A percentile compares a stretch with the other conserved stretches of the same genome.
Evolutionary conservation across 2,329 filamentous ascomycete genomes (phyloP).

Genomic region (Chrysoporthe deuterocubensis): DNA sequence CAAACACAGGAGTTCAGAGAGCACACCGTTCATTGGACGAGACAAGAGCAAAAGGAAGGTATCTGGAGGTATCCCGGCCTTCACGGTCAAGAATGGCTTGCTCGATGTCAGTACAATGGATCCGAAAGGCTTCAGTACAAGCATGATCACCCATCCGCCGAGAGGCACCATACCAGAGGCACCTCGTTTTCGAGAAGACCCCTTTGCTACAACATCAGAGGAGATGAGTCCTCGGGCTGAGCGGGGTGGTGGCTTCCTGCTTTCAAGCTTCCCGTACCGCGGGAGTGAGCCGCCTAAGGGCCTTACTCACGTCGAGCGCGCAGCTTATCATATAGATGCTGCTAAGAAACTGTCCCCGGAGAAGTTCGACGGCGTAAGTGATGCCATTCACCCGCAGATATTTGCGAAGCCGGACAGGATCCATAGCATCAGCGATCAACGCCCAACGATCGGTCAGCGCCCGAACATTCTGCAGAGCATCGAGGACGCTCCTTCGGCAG

Average conservation of each 20-base stretch:
- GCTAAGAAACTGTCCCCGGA: slow-evolving; percentile 31
- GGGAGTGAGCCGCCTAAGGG: slow-evolving; percentile 38
- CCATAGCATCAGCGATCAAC: slow-evolving; percentile 35
- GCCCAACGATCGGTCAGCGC: slow-evolving; percentile 32
- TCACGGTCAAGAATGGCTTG: slow-evolving; percentile 22
- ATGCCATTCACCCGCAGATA: slow-evolving; percentile 19
- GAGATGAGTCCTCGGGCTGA: slow-evolving; percentile 20
- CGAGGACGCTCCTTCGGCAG: slow-evolving; percentile 28
- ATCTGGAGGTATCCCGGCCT: slow-evolving; percentile 14
- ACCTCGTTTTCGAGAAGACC: slow-evolving; percentile 17
- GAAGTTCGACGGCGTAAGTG: slow-evolving; percentile 31
- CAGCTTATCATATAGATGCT: slow-evolving; percentile 23
- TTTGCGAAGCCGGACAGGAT: slow-evolving; percentile 23
- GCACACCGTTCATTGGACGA: slow-evolving; percentile 2
- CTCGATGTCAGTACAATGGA: slow-evolving; percentile 7
- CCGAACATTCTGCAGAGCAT: slow-evolving; percentile 36
- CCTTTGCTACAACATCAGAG: slow-evolving; percentile 25
- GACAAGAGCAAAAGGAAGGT: background rate
- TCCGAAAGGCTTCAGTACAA: slow-evolving; percentile 18
- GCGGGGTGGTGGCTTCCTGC: slow-evolving; percentile 20
- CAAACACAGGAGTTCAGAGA: slow-evolving; percentile 12
- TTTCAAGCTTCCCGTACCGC: slow-evolving; percentile 44
- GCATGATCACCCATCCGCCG: slow-evolving; percentile 28
- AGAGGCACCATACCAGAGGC: slow-evolving; percentile 16
- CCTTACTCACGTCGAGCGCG: slow-evolving; percentile 29